Evolutionary conservation across 495 filamentous ascomycete species (phyloP), one percentile per base, ranked within the genome.

Genomic region (Tuber aestivum): DNA sequence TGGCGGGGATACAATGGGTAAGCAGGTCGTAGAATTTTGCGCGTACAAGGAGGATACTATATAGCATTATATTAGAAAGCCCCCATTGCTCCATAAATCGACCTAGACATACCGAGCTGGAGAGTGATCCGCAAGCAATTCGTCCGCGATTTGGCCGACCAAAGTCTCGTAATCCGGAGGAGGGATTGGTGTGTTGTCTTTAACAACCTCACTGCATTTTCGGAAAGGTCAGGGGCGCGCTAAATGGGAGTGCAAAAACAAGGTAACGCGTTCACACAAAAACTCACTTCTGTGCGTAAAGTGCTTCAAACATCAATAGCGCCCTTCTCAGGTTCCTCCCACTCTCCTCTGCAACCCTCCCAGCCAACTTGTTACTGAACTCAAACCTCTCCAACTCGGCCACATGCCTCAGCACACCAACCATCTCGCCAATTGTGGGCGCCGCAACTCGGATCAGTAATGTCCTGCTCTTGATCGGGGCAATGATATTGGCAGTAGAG

Each of bases 131-230:
- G 90, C 91, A 78, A 97, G 88, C 74, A 99, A 97, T 78, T 98
- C 94, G 81, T 92, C 91, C 37, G 96, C 94, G 69, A 95, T 91
- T 83, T 96, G 89, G 40, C 87, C 84, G 79, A 99, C 93, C 41
- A 99, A 87, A 0, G 92, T 92, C 82, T 99, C 95, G 92, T 95
- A 99, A 81, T 99, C 95, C 8, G 95, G 93, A 1, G 94, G 94
- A 38, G 95, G 95, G 56, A 99, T 97, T 2, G 89, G 90, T 7
- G 94, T 97, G 70, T 86, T 89, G 70, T 97, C 94, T 41, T 90
- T 92, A 48, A 98, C 90, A 86, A 92, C 94, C 84, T 98, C 95
- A 85, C 95, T 97, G 76, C 18, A 23, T 16, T 32, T 32, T 27
- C 56, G 56, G 32, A 56, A 72, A 45, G 71, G 20, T 73, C 6